phyloP scores from a whole-genome alignment of 2,329 filamentous ascomycete species.

The Lasiodiplodia hormozganensis region DNA sequence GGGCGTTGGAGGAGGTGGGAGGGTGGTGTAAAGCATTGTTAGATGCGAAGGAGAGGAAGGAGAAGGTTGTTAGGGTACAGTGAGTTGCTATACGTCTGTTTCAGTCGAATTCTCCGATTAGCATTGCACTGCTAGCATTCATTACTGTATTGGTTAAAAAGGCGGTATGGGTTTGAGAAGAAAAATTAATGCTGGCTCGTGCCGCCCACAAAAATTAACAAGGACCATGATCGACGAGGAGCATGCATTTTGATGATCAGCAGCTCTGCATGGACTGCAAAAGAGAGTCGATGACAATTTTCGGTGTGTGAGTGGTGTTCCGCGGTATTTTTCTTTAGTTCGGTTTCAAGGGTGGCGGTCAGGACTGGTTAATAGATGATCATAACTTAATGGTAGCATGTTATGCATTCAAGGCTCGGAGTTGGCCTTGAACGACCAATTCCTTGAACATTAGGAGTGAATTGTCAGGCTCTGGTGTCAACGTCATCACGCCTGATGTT shows the following conservation, averaged over 20 bases:
- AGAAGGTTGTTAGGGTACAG: conserved; percentile 34
- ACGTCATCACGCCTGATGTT: too few relatives aligned
- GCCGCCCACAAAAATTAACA: neutral
- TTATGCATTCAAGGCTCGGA: neutral
- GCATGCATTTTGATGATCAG: neutral
- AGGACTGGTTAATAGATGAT: neutral
- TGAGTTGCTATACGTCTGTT: neutral
- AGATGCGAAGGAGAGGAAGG: conserved; percentile 41
- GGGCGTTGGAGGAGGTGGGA: conserved; percentile 53
- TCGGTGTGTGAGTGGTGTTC: neutral
- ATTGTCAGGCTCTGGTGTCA: too few relatives aligned
- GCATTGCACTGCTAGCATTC: neutral
- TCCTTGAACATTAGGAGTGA: neutral
- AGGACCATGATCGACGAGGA: neutral
- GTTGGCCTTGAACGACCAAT: neutral
- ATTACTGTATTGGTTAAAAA: neutral
- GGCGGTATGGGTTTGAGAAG: neutral
- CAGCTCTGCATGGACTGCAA: neutral
- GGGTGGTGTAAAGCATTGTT: conserved; percentile 50
- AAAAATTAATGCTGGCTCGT: neutral
- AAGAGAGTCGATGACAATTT: neutral
- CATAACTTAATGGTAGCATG: neutral
- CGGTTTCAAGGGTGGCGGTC: neutral
- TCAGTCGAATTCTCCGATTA: neutral
- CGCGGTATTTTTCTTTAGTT: neutral